These are phyloP conservation scores for Arabis alpina DNA, from an alignment of 345 rosid genomes.

Conservation along the genomic window DNA sequence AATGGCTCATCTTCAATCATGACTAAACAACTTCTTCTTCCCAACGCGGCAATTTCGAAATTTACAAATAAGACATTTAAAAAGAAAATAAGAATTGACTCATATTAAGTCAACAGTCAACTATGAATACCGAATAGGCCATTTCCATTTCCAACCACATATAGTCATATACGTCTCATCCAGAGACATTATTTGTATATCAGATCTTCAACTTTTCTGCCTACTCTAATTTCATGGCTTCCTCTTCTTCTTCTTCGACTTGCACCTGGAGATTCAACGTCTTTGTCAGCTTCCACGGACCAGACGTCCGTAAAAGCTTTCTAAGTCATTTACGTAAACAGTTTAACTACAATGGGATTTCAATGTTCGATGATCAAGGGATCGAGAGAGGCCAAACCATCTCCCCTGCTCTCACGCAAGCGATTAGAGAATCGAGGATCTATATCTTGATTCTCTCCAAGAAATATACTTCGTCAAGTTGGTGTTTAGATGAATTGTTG, in stretches of 20 bases:
- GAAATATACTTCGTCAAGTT: conserved; percentile 25
- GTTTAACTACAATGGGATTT: neutral
- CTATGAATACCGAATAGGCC: no score
- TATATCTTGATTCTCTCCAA: conserved; percentile 14
- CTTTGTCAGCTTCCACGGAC: conserved; percentile 5
- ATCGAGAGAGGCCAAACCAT: conserved; percentile 5
- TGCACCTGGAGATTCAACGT: neutral
- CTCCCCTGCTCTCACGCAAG: neutral
- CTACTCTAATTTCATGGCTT: no score
- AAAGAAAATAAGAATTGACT: no score
- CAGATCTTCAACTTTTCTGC: no score
- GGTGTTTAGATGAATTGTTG: conserved; percentile 35
- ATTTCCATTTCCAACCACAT: no score
- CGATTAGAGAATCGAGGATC: conserved; percentile 11
- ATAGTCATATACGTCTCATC: no score
- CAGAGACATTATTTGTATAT: no score
- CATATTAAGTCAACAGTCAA: no score
- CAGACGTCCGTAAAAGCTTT: neutral
- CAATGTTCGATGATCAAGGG: conserved; percentile 7
- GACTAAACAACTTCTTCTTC: no score
- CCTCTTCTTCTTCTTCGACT: neutral
- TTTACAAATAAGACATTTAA: no score
- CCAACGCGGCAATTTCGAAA: no score
- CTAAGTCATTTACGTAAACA: conserved; percentile 5
- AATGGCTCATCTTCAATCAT: no score